Evolutionary conservation across 257 asterid species (phyloP), one percentile per base, ranked within the genome.

Genomic region (Dorcoceras hygrometricum): DNA sequence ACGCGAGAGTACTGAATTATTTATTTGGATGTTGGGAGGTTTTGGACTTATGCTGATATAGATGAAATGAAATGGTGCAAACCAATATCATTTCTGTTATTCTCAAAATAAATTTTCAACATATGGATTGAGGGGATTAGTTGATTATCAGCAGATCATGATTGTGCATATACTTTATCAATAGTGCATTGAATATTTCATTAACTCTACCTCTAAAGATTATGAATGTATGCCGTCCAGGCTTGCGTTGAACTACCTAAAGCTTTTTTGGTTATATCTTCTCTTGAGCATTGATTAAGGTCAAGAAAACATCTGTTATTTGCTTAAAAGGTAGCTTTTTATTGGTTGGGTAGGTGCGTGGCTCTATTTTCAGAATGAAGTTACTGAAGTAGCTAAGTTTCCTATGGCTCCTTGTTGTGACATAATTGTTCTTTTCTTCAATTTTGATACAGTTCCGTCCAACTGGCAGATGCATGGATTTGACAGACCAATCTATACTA

Each of bases 381-480:
- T 36, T 26, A 57, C 65, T 51, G 66, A 26, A 59, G 53, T 70
- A 55, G 71, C 51, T 53, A 28, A 22, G 28, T 54, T 70, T 39
- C 63, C 66, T 24, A 28, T 26, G 51, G 64, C 50, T 72, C 56
- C 32, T 68, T 62, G 66, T 56, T 59, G 73, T 84, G 71, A 76
- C 73, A 59, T 59, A 46, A 58, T 60, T 69, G 10, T 73, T 65
- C 57, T 53, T 68, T 69, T 72, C 39, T 58, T 66, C 50, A 39
- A 26, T 80, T n/a, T n/a, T 73, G 75, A 65, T 73, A 76, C 95
- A 93, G 99, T 93, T 79, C 99, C 99, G 66, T 93, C 97, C 62
- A 93, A 88, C 76, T 93, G 99, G 99, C 97, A 93, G 91, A 80
- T 87, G 97, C 97, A 90, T 81, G 99, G 99, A 75, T 87, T 72